Conservation (phyloP, 2,329 filamentous ascomycete species). For the Ambrosiella xylebori region DNA sequence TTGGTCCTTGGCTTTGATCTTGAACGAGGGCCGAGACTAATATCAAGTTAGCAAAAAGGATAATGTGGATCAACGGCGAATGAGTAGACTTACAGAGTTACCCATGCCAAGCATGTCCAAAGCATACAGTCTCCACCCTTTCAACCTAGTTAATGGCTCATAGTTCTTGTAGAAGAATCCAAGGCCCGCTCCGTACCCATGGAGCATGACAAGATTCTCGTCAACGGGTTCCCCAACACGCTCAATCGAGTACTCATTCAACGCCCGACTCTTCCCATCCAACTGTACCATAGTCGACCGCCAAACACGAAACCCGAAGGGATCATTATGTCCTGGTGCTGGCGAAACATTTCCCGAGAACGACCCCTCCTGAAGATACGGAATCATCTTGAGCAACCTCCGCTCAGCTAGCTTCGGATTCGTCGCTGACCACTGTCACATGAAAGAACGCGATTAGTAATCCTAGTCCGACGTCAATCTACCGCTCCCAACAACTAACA, state of each 20-base stretch:
- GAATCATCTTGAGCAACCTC: conserved; percentile 70
- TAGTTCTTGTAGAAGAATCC: conserved; percentile 99
- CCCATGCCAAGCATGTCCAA: conserved; percentile 95
- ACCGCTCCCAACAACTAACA: not conserved
- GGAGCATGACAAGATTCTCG: conserved; percentile 84
- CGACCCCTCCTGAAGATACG: conserved; percentile 62
- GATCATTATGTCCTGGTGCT: conserved; percentile 40
- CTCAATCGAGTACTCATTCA: conserved; percentile 90
- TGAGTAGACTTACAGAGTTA: conserved; percentile 35
- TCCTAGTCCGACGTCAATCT: not conserved
- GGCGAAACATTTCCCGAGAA: conserved; percentile 24
- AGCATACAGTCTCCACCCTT: conserved; percentile 79
- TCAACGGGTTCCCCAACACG: conserved; percentile 61
- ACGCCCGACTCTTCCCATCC: conserved; percentile 64
- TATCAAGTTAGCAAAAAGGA: too few relatives aligned
- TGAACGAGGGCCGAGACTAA: conserved; percentile 58
- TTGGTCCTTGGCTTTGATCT: conserved; percentile 64
- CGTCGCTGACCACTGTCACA: conserved; percentile 59
- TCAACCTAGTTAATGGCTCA: conserved; percentile 60
- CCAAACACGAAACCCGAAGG: conserved; percentile 74
- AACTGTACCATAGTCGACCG: conserved; percentile 69
- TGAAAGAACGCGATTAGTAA: not conserved
- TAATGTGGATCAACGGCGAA: not conserved
- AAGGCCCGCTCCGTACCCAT: conserved; percentile 88
- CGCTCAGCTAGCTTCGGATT: conserved; percentile 73